Conservation (phyloP, 2,329 filamentous ascomycete genomes). For the Fusarium neocosmosporiellum region DNA sequence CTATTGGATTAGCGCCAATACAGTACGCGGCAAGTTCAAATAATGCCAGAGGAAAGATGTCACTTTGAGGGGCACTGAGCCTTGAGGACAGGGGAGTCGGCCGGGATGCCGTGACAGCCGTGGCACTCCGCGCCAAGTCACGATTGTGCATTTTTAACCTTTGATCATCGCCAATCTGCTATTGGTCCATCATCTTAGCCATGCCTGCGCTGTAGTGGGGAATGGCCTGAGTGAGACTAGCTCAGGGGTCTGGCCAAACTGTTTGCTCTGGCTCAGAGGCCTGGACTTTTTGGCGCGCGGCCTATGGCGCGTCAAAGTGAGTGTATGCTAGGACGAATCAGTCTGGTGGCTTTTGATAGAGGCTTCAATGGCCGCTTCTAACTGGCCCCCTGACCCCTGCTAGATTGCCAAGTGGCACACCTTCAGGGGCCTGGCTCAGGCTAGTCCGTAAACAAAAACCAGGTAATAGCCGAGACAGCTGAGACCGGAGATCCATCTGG, state of each 20-base stretch:
- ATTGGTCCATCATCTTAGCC: neutral
- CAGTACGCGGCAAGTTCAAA: neutral
- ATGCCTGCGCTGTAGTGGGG: neutral
- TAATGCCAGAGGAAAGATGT: neutral
- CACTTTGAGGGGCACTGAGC: neutral
- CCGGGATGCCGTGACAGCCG: neutral
- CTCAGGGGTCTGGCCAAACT: neutral
- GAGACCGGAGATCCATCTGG: neutral
- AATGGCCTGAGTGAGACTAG: neutral
- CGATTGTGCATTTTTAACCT: neutral
- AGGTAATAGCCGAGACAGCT: neutral
- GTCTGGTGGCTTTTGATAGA: neutral
- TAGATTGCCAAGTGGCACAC: neutral
- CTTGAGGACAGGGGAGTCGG: neutral
- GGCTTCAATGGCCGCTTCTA: neutral
- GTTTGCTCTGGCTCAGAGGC: neutral
- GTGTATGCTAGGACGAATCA: neutral
- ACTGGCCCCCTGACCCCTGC: neutral
- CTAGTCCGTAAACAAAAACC: neutral
- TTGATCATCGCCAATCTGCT: neutral
- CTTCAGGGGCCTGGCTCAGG: neutral
- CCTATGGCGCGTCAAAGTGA: neutral
- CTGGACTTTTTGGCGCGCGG: neutral
- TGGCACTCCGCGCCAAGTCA: neutral
- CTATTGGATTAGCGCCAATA: neutral